A percentile compares a stretch with the other conserved stretches of the same genome.
phyloP scores from a whole-genome alignment of 768 basidiomycete genomes.

The Calocybe gangraenosa region DNA sequence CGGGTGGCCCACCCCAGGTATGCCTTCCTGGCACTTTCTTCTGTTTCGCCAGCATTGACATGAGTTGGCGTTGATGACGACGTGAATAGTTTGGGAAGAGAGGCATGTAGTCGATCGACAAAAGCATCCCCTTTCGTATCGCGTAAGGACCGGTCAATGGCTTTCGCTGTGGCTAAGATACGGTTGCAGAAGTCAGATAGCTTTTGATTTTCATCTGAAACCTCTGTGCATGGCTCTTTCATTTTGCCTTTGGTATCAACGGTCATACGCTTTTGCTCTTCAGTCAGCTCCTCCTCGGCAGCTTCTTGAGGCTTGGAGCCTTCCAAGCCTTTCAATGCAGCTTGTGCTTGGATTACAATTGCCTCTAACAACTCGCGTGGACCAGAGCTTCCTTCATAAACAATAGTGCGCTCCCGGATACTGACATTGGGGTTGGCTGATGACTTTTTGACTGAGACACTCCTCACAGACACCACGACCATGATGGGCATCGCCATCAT shows the following conservation, averaged over 20 bases:
- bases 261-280: constrained; percentile 88
- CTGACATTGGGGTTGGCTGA: constrained; percentile 38
- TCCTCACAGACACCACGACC: constrained; percentile 70
- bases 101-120: constrained; percentile 69
- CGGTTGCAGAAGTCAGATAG: constrained; percentile 80
- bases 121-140: constrained; percentile 90
- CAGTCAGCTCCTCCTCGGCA: constrained; percentile 66
- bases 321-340: constrained; percentile 85
- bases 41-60: constrained; percentile 53
- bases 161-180: constrained; percentile 75
- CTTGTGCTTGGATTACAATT: constrained; percentile 88
- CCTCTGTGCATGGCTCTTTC: constrained; percentile 43
- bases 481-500: constrained; percentile 99
- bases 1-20: constrained; percentile 85
- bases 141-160: constrained; percentile 82
- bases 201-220: constrained; percentile 73
- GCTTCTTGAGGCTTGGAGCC: constrained; percentile 49
- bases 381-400: constrained; percentile 88
- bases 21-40: constrained; percentile 61
- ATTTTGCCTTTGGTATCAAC: constrained; percentile 60
- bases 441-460: constrained; percentile 52
- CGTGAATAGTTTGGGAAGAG: constrained; percentile 68
- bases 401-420: constrained; percentile 74
- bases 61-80: constrained; percentile 37
- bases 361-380: constrained; percentile 90